phyloP scores from a whole-genome alignment of 306 rosid species.

The Cicer arietinum region DNA sequence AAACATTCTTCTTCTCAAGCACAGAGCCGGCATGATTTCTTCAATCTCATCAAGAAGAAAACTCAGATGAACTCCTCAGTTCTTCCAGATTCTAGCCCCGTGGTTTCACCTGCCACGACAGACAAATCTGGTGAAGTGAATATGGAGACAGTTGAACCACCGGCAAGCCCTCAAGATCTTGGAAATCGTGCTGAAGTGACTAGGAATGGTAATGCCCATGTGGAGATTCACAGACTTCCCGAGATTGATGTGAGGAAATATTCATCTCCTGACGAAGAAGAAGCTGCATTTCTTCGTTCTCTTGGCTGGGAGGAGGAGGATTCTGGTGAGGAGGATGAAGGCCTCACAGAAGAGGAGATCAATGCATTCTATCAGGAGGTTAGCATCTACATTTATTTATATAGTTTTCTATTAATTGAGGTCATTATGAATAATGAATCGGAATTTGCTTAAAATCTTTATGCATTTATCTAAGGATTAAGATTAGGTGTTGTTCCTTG shows the following conservation, averaged over 20 bases:
- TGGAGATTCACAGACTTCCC: constrained; percentile 54
- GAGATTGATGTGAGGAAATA: constrained; percentile 44
- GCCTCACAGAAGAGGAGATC: constrained; percentile 97
- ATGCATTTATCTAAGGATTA: neutral
- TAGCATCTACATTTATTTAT: constrained; percentile 34
- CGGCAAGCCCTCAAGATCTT: constrained; percentile 56
- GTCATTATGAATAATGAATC: constrained; percentile 16
- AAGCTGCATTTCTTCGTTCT: constrained; percentile 93
- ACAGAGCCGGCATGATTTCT: constrained; percentile 96
- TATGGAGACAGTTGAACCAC: constrained; percentile 53
- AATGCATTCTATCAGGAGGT: constrained; percentile 80
- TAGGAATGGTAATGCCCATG: constrained; percentile 62
- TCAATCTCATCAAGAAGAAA: constrained; percentile 83
- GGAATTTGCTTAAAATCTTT: constrained; percentile 6
- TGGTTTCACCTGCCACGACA: constrained; percentile 57
- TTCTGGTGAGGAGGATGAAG: constrained; percentile 92
- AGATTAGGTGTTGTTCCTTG: neutral
- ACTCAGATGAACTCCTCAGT: constrained; percentile 61
- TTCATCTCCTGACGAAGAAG: constrained; percentile 77
- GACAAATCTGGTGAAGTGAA: constrained; percentile 69
- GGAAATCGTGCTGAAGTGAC: constrained; percentile 65
- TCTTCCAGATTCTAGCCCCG: constrained; percentile 64
- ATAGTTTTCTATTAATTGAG: constrained; percentile 8
- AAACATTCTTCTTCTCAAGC: constrained; percentile 79
- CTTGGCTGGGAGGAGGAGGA: constrained; percentile 98